A percentile compares a stretch with the other conserved stretches of the same genome.
phyloP scores from a whole-genome alignment of 306 rosid species.

The Citrullus amarus region DNA sequence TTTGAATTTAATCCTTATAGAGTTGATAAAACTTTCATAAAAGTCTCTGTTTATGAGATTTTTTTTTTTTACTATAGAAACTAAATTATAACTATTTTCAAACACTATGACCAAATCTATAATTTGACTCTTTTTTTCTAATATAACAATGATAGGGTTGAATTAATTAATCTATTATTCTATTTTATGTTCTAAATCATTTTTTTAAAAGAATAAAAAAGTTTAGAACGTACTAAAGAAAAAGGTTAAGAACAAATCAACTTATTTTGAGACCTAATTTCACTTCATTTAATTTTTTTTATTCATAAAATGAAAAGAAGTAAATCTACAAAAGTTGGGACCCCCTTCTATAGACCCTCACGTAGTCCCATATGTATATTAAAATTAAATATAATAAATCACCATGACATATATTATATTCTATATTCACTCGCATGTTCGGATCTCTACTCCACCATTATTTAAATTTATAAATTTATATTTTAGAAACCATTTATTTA shows the following conservation, averaged over 20 bases:
- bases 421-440: not conserved
- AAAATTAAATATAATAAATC: not conserved
- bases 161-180: not conserved
- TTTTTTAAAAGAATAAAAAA: no score
- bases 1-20: no score
- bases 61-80: no score
- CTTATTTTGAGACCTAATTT: not conserved
- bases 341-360: not conserved
- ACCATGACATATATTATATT: not conserved
- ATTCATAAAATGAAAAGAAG: not conserved
- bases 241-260: not conserved
- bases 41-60: no score
- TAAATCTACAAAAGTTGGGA: not conserved
- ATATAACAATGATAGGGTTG: not conserved
- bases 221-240: not conserved
- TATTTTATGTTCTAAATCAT: not conserved
- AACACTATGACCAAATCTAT: no score
- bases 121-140: not conserved
- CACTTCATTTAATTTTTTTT: not conserved
- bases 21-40: no score
- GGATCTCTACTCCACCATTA: not conserved
- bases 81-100: no score
- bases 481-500: not conserved
- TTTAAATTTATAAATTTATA: not conserved
- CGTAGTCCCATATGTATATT: not conserved